Conservation (phyloP, 306 rosid genomes). For the Ormosia emarginata region DNA sequence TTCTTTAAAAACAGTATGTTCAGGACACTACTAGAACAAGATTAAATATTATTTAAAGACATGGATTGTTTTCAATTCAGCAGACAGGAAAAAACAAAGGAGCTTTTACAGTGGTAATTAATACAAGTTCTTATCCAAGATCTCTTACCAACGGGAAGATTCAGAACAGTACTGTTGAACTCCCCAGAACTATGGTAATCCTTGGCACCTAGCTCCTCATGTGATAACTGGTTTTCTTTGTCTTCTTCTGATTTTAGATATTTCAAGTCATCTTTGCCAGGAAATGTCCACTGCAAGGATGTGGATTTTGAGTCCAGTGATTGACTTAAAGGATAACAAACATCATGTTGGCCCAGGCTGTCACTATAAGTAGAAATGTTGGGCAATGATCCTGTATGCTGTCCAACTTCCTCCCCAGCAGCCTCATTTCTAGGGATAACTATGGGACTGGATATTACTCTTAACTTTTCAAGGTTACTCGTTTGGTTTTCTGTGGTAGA, state of each 20-base stretch:
- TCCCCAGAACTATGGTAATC: slow-evolving; percentile 38
- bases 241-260: slow-evolving; percentile 27
- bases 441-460: slow-evolving; percentile 42
- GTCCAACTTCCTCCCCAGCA: slow-evolving; percentile 34
- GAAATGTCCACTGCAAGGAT: slow-evolving; percentile 29
- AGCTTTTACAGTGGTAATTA: background rate
- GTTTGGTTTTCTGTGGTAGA: slow-evolving; percentile 11
- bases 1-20: background rate
- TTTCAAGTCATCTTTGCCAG: slow-evolving; percentile 35
- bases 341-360: slow-evolving; percentile 21
- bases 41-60: background rate
- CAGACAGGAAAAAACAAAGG: slow-evolving; percentile 1
- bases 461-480: slow-evolving; percentile 28
- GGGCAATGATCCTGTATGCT: slow-evolving; percentile 63
- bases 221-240: slow-evolving; percentile 36
- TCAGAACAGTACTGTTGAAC: slow-evolving; percentile 28
- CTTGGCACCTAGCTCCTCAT: slow-evolving; percentile 25
- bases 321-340: slow-evolving; percentile 44
- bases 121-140: background rate
- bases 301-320: slow-evolving; percentile 54
- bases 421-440: slow-evolving; percentile 39
- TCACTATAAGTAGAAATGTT: slow-evolving; percentile 32
- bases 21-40: slow-evolving; percentile 7
- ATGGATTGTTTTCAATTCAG: slow-evolving; percentile 9
- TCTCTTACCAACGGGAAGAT: slow-evolving; percentile 54